Evolutionary conservation across 148 eudicot genomes (phyloP).

Genomic region (Nepenthes gracilis): DNA sequence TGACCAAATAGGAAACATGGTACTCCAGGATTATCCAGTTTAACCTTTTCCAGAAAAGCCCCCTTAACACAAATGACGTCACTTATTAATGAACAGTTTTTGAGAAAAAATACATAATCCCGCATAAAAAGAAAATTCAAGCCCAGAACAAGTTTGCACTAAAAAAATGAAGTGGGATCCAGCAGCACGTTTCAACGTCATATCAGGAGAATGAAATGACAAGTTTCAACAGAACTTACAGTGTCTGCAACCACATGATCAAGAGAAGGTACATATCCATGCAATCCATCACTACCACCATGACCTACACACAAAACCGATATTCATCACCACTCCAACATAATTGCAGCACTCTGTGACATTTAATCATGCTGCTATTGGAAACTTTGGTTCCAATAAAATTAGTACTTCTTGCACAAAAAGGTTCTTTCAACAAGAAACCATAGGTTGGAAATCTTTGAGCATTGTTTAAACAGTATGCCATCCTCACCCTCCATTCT

Average conservation of each 20-base stretch:
- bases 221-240: conserved; percentile 26
- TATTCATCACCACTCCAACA: neutral
- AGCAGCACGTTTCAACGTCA: too few relatives aligned
- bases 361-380: neutral
- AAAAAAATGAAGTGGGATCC: too few relatives aligned
- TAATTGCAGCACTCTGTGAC: neutral
- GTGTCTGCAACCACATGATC: conserved; percentile 61
- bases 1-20: conserved; percentile 87
- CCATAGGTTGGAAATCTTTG: too few relatives aligned
- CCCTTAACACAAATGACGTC: conserved; percentile 23
- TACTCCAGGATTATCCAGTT: conserved; percentile 53
- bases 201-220: neutral
- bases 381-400: neutral
- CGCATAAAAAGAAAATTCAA: too few relatives aligned
- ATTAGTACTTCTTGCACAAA: neutral
- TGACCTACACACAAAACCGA: conserved; percentile 36
- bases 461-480: too few relatives aligned
- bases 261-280: conserved; percentile 78
- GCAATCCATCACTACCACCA: conserved; percentile 96
- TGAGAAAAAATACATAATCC: neutral
- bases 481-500: too few relatives aligned
- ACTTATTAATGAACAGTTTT: neutral
- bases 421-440: too few relatives aligned
- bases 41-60: conserved; percentile 36
- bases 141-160: too few relatives aligned